Percentiles rank a stretch among this genome's conserved stretches.
These are phyloP conservation scores for Magnaporthiopsis incrustans DNA, from an alignment of 2,329 filamentous ascomycete genomes.

Conservation along the genomic window DNA sequence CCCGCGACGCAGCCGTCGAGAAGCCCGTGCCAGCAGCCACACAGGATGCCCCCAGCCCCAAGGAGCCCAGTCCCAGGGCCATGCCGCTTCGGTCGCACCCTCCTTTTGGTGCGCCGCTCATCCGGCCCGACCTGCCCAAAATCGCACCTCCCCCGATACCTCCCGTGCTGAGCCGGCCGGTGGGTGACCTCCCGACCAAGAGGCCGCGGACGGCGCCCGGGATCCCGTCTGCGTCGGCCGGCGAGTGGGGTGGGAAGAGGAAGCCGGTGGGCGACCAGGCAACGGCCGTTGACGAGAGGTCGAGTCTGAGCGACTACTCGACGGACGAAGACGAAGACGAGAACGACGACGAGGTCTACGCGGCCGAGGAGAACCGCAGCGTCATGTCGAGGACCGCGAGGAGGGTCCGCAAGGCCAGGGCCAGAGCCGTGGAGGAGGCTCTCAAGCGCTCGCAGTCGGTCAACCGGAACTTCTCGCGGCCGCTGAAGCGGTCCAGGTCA, in stretches of 20 bases:
- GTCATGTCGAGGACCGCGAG: slow-evolving; percentile 1
- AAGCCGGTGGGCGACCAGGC: not conserved
- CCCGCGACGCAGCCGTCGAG: no score
- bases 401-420: slow-evolving; percentile 1
- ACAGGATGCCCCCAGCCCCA: not conserved
- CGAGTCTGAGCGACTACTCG: not conserved
- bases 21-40: not conserved
- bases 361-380: not conserved
- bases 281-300: not conserved
- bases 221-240: not conserved
- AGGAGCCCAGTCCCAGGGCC: slow-evolving; percentile 2
- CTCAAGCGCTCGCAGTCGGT: not conserved
- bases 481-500: slow-evolving; percentile 6
- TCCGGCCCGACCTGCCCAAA: not conserved
- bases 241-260: slow-evolving; percentile 3
- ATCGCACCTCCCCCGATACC: not conserved
- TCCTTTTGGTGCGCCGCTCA: not conserved
- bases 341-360: not conserved
- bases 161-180: not conserved
- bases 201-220: slow-evolving; percentile 4
- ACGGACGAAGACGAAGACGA: slow-evolving; percentile 1
- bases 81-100: slow-evolving; percentile 6
- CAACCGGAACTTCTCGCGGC: slow-evolving; percentile 8
- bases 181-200: not conserved
- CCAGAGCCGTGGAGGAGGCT: not conserved